Base-by-base conservation (phyloP, 1,284 basidiomycete species). In the Ustilago tritici region DNA sequence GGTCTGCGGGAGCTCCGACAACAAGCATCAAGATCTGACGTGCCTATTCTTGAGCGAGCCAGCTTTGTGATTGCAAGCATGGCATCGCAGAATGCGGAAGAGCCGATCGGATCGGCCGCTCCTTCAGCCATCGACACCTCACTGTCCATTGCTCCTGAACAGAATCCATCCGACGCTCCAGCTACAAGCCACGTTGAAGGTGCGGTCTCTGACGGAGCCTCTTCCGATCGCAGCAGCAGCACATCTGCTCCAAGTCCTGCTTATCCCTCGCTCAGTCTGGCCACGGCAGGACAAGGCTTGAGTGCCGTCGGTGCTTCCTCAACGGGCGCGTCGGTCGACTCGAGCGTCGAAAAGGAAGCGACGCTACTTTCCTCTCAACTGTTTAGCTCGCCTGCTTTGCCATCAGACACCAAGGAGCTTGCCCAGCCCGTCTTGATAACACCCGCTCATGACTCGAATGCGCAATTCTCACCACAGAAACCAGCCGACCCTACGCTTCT, bases 391-490 rank as follows among this genome's bases (percentile, higher is more conserved):
- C 76, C 61, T 23, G 56, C 76, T 4, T 32, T 62, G 17, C 67
- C 76, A 6, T 54, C 67, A 28, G 61, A 67, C 47, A 63, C 67
- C n/a, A 74, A 58, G 7, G 54, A 74, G 10, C 67, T 74, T 23
- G 70, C 75, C n/a, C 71, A 68, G 17, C 70, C 71, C 3, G 64
- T 70, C 23, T 23, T 67, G 28, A 69, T 70, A 38, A 31, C 65
- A 14, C 46, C 70, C 23, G 35, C 55, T 46, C 40, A 56, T 31
- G 61, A 56, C 19, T 11, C 61, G 10, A 50, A 43, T 1, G 4
- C 53, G 14, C 31, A 32, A 32, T 9, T 14, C 7, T 3, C 53
- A 28, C 3, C 54, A 5, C 43, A 58, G n/a, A 15, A n/a, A 43
- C 23, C 28, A 31, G 52, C 57, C 12, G 59, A 65, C 6, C 46